phyloP scores from a whole-genome alignment of 208 protist genomes.

The Crithidia sp. region DNA sequence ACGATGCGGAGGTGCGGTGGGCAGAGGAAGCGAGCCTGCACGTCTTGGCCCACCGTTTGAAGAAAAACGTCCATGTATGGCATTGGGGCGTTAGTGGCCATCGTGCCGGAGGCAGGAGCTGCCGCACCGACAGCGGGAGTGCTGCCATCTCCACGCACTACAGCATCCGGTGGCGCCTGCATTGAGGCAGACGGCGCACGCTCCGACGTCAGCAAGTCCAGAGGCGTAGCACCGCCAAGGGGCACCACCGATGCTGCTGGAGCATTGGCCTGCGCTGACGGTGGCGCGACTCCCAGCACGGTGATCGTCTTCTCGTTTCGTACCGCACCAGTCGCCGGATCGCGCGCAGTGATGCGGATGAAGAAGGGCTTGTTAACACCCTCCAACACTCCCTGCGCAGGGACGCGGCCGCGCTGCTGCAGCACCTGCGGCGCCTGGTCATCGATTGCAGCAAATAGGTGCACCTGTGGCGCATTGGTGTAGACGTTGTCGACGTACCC shows the following conservation, averaged over 20 bases:
- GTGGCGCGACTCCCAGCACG: constrained; percentile 41
- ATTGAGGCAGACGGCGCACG: not conserved
- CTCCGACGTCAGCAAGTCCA: constrained; percentile 1
- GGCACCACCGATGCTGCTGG: constrained; percentile 1
- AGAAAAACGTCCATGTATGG: constrained; percentile 70
- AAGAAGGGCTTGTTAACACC: constrained; percentile 47
- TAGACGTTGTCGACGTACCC: constrained; percentile 74
- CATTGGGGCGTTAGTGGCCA: constrained; percentile 2
- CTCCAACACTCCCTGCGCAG: constrained; percentile 29
- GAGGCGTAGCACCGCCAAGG: not conserved
- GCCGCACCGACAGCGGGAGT: not conserved
- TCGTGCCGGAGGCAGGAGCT: not conserved
- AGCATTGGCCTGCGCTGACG: not conserved
- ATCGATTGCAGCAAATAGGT: constrained; percentile 62
- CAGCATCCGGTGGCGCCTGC: constrained; percentile 9
- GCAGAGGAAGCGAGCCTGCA: constrained; percentile 59
- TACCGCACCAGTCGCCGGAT: constrained; percentile 45
- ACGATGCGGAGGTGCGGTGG: constrained; percentile 62
- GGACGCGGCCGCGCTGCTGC: constrained; percentile 70
- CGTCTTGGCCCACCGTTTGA: constrained; percentile 54
- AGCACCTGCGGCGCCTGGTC: constrained; percentile 51
- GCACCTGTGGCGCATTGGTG: constrained; percentile 50
- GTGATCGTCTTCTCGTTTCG: constrained; percentile 50
- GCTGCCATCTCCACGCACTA: not conserved
- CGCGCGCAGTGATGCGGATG: constrained; percentile 64